Evolutionary conservation across 164 flowering plant species (phyloP), one percentile per base, ranked within the genome.

Genomic region (Echeveria elegans): DNA sequence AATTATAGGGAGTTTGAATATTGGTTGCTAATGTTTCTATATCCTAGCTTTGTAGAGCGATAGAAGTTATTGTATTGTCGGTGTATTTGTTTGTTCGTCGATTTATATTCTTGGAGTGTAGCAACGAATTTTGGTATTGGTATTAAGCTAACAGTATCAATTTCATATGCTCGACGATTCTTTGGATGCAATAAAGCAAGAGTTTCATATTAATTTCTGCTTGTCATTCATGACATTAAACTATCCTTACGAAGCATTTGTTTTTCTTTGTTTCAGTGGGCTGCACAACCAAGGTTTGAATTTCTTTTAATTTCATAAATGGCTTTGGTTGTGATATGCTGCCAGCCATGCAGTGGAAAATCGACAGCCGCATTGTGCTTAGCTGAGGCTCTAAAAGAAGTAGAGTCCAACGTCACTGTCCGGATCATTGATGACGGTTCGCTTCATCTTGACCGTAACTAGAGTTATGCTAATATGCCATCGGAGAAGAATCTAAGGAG

Each of bases 301-400:
- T 30, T 61, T 7, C 2, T 29, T 11, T 48, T 63, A 12, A 34
- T n/a, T n/a, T n/a, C n/a, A 10, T 29, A 64, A 70, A 92, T 91
- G 99, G 99, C 99, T 37, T 71, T 94, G 76, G 97, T 94, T 65
- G 96, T 94, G 19, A 86, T 91, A n/a, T 91, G 96, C 71, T 97
- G 99, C 50, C 97, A 94, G 69, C 99, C 99, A 28, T 87, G 97
- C 77, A 88, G 97, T 70, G 97, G 99, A 63, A 94, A 94, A 74
- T 91, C 99, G 38, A 87, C 76, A 24, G 94, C 96, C 70, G 96
- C 96, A 4, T 45, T 48, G 19, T 80, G 79, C 73, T 77, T 94
- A 3, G 71, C 83, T 6, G 88, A 82, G 77, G 86, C 88, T 70
- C 85, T 91, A 53, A 75, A 70, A 26, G 77, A 80, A 30, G 50